Percentiles rank a stretch among this genome's conserved stretches.
Evolutionary conservation across 345 rosid species (phyloP).

Genomic region (Camelina laxa): DNA sequence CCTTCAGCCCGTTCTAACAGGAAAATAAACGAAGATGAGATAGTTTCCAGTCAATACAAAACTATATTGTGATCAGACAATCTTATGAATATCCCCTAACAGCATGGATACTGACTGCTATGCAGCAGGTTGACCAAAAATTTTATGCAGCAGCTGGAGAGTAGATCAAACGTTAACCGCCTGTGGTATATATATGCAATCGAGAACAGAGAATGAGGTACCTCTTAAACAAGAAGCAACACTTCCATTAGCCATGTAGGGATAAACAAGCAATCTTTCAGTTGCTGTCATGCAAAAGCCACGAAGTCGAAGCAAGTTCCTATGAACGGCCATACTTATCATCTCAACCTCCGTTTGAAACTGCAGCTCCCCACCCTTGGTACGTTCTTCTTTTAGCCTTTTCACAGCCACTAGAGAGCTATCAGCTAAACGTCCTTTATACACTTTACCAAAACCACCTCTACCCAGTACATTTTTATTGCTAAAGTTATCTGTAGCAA

Average conservation of each 20-base stretch:
- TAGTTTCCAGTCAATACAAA: not conserved
- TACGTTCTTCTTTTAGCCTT: constrained; percentile 88
- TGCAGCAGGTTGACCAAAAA: not conserved
- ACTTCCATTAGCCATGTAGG: constrained; percentile 91
- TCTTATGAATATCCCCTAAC: no score
- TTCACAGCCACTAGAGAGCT: constrained; percentile 84
- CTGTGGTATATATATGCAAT: not conserved
- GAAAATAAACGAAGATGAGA: constrained; percentile 16
- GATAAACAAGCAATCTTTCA: constrained; percentile 89
- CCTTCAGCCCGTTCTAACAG: constrained; percentile 60
- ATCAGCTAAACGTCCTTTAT: constrained; percentile 83
- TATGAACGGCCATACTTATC: constrained; percentile 95
- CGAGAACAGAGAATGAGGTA: constrained; percentile 26
- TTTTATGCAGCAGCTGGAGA: not conserved
- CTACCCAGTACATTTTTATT: constrained; percentile 71
- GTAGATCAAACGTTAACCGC: not conserved
- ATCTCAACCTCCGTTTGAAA: constrained; percentile 95
- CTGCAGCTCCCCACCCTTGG: constrained; percentile 83
- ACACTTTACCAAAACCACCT: constrained; percentile 93
- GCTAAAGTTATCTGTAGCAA: constrained; percentile 85
- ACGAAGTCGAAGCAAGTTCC: constrained; percentile 79
- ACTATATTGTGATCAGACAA: not conserved
- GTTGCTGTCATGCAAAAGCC: constrained; percentile 98
- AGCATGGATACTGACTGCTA: not conserved
- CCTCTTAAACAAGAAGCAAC: constrained; percentile 96